Evolutionary conservation across 2,329 filamentous ascomycete genomes (phyloP).

Genomic region (Cercospora brassicicola): DNA sequence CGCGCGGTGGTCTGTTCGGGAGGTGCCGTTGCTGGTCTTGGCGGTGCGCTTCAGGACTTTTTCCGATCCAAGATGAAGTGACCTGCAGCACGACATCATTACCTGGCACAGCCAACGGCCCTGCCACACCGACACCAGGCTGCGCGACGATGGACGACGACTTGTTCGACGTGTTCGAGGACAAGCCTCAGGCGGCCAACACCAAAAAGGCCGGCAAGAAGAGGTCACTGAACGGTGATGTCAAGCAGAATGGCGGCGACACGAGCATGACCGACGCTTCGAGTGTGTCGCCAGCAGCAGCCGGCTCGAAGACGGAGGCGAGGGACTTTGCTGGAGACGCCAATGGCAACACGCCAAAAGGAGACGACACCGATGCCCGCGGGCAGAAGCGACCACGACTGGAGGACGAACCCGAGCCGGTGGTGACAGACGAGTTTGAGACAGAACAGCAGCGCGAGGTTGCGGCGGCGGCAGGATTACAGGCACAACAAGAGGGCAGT

Average conservation of each 20-base stretch:
- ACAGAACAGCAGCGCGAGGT: slow-evolving; percentile 92
- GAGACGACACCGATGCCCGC: slow-evolving; percentile 45
- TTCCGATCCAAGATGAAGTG: not conserved
- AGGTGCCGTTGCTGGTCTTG: not conserved
- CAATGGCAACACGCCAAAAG: slow-evolving; percentile 31
- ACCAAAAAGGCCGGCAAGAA: slow-evolving; percentile 64
- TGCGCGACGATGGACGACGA: slow-evolving; percentile 31
- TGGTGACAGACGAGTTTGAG: slow-evolving; percentile 91
- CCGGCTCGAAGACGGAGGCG: not conserved
- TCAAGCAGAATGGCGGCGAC: slow-evolving; percentile 58
- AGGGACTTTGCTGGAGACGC: slow-evolving; percentile 9
- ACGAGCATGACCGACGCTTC: slow-evolving; percentile 48
- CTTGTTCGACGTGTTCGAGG: slow-evolving; percentile 40
- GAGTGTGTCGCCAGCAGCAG: slow-evolving; percentile 11
- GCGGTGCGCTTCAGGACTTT: not conserved
- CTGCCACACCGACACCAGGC: not conserved
- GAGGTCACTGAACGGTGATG: slow-evolving; percentile 76
- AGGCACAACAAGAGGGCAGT: slow-evolving; percentile 62
- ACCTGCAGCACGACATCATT: slow-evolving; percentile 1
- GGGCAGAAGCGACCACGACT: slow-evolving; percentile 65
- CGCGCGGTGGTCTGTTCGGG: not conserved
- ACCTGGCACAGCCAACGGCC: not conserved
- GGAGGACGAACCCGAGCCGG: slow-evolving; percentile 68
- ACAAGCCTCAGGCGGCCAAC: slow-evolving; percentile 27
- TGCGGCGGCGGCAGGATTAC: slow-evolving; percentile 71